These are phyloP conservation scores for Papilionanthe hybrid DNA, from an alignment of 116 monocot genomes.

Conservation along the genomic window DNA sequence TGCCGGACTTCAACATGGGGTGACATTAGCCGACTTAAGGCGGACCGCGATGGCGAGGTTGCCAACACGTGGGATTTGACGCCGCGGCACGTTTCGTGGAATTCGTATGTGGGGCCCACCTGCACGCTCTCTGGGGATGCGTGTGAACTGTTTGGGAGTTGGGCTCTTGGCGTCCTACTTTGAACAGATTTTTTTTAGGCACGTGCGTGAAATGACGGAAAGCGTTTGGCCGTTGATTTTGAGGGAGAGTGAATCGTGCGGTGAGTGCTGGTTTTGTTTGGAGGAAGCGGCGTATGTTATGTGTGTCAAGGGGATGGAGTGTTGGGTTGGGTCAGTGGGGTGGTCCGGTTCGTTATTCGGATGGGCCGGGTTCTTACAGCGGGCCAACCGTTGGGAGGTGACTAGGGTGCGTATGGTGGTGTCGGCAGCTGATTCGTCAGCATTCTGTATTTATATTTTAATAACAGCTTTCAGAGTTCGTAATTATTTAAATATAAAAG, in stretches of 20 bases:
- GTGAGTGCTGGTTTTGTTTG: not conserved
- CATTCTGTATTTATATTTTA: too few species aligned
- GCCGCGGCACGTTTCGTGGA: not conserved
- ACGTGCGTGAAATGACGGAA: not conserved
- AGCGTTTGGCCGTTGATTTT: not conserved
- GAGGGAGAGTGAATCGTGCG: not conserved
- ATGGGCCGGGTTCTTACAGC: not conserved
- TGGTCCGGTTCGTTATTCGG: not conserved
- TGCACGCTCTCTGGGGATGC: not conserved
- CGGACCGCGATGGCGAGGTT: too few species aligned
- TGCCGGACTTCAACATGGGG: not conserved
- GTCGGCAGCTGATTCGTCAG: too few species aligned
- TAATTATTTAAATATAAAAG: too few species aligned
- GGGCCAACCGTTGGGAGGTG: too few species aligned
- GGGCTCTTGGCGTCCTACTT: not conserved
- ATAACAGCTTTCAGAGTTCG: too few species aligned
- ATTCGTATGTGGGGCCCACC: not conserved
- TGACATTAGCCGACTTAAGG: not conserved
- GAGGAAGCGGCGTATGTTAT: too few species aligned
- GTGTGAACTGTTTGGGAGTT: not conserved
- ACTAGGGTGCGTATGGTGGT: too few species aligned
- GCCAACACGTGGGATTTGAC: not conserved
- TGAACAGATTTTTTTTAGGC: not conserved
- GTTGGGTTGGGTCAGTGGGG: not conserved
- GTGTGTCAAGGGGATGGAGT: not conserved